Conservation (phyloP, 768 basidiomycete species). For the Rhizopogon sp. region DNA sequence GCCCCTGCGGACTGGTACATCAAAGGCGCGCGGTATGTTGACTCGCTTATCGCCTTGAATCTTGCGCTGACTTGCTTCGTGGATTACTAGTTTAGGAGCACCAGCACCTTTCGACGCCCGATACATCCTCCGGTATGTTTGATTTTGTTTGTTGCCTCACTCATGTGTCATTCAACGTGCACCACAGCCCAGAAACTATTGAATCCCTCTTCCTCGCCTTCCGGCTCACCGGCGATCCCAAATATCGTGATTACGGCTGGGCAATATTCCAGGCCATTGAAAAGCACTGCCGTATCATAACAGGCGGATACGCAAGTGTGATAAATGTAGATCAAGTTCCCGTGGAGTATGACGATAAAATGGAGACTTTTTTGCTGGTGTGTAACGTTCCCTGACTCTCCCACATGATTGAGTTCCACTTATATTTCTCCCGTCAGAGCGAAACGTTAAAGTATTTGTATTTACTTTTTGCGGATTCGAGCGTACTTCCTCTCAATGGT, state of each 20-base stretch:
- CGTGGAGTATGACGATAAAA: constrained; percentile 71
- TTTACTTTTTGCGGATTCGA: constrained; percentile 74
- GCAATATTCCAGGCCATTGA: constrained; percentile 86
- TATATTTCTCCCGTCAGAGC: constrained; percentile 41
- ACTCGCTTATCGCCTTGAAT: not conserved
- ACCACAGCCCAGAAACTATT: constrained; percentile 79
- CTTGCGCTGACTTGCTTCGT: constrained; percentile 1
- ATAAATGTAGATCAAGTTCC: constrained; percentile 80
- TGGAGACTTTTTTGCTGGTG: constrained; percentile 95
- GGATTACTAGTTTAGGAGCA: constrained; percentile 15
- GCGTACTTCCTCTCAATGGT: constrained; percentile 71
- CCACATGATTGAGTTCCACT: not conserved
- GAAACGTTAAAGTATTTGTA: constrained; percentile 92
- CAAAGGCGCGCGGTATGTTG: constrained; percentile 64
- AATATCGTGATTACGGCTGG: constrained; percentile 85
- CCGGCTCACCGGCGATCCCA: constrained; percentile 79
- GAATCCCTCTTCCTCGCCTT: constrained; percentile 92
- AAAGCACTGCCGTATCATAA: constrained; percentile 68
- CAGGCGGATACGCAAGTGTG: constrained; percentile 81
- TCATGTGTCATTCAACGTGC: not conserved
- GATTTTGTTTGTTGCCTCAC: not conserved
- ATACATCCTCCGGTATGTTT: constrained; percentile 77
- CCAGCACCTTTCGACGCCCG: constrained; percentile 69
- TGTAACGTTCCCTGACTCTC: constrained; percentile 16
- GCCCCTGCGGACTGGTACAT: constrained; percentile 81